Base-by-base conservation (phyloP, 495 filamentous ascomycete species). In the Talaromyces thailandensis region DNA sequence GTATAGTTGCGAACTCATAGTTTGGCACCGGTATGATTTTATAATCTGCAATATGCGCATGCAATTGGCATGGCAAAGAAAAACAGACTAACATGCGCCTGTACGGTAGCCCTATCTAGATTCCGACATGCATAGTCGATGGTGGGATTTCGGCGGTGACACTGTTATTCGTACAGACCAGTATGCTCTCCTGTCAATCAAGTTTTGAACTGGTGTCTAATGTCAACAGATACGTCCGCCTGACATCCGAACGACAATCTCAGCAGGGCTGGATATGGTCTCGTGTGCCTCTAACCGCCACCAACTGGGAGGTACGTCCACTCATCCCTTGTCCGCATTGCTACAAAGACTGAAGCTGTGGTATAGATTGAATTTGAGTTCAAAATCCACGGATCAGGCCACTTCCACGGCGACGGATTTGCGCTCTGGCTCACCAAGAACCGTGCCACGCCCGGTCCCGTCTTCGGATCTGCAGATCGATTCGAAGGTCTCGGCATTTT, bases 111-210 rank as follows among this genome's bases (percentile, higher is more conserved):
- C 95, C 56, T 99, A 97, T 75, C 83, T 99, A 56, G 94, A 98
- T 76, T 92, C 91, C 62, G 95, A 99, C 74, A 93, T 98, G 86
- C 91, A 96, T 82, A 96, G 90, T 79, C 89, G 95, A 76, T 99
- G 94, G 92, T 99, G 90, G 74, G 95, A 99, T 79, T 99, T 96
- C 84, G 95, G 95, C 70, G 94, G 93, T 68, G 91, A 96, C 73
- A 95, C 94, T 5, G 85, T 99, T 66, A 81, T 98, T 70, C 88
- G 95, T 55, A 89, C 92, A 65, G 95, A 99, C 74, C 85, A 91
- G 88, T 97, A 86, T 64, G 79, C 69, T 64, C 28, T 63, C 1
- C 26, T 7, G 21, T 29, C 51, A 55, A 21, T 28, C 24, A 28
- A 23, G 8, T 11, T 26, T 3, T 23, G 21, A 16, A 26, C 14